Conservation (phyloP, 2,329 filamentous ascomycete species). For the Sarocladium kiliense region DNA sequence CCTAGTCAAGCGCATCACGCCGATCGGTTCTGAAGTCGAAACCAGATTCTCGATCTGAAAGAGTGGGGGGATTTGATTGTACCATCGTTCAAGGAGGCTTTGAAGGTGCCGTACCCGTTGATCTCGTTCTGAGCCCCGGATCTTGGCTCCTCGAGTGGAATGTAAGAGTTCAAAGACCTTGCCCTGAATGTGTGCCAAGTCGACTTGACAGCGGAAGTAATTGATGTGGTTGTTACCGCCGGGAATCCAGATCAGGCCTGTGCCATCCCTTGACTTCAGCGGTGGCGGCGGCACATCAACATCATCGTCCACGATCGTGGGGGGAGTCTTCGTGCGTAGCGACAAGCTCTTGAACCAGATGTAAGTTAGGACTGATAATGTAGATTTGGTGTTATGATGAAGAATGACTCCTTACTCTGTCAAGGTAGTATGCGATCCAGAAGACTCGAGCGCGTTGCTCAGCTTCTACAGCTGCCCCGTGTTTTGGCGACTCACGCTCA, state of each 20-base stretch:
- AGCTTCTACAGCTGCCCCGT: constrained; percentile 15
- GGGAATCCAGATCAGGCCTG: constrained; percentile 27
- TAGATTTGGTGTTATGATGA: no score
- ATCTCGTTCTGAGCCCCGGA: constrained; percentile 23
- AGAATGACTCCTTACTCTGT: constrained; percentile 25
- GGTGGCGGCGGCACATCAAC: constrained; percentile 34
- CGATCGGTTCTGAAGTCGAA: constrained; percentile 20
- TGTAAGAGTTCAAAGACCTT: constrained; percentile 35
- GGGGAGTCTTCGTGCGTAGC: constrained; percentile 29
- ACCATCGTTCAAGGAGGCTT: constrained; percentile 31
- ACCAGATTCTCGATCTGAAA: constrained; percentile 29
- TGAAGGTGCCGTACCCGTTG: constrained; percentile 22
- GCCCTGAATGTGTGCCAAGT: constrained; percentile 35
- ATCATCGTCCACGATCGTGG: constrained; percentile 32
- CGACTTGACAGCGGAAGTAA: constrained; percentile 32
- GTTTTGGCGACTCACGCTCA: constrained; percentile 16
- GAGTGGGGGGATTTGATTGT: constrained; percentile 24
- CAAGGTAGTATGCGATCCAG: constrained; percentile 35
- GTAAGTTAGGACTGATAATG: not conserved
- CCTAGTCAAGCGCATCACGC: constrained; percentile 29
- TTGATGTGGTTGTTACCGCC: constrained; percentile 29
- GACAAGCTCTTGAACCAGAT: constrained; percentile 13
- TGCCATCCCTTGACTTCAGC: constrained; percentile 21
- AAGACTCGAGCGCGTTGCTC: constrained; percentile 32
- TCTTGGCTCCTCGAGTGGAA: constrained; percentile 21